These are phyloP conservation scores for Ogataea kodamae DNA, from an alignment of 805 yeast genomes.

Conservation along the genomic window DNA sequence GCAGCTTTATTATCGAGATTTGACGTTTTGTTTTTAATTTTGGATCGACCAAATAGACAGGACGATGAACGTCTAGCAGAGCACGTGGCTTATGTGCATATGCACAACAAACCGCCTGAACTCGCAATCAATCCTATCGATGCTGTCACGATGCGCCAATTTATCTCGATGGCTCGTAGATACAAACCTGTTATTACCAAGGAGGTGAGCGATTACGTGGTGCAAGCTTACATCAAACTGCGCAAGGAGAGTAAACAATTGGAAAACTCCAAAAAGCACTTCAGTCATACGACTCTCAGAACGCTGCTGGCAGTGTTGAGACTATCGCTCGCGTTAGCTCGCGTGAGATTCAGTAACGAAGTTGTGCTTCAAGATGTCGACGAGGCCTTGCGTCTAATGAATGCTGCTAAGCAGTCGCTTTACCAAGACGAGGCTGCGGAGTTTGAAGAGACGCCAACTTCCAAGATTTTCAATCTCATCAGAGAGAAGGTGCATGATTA, in stretches of 20 bases:
- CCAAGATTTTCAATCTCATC: conserved; percentile 71
- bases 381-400: conserved; percentile 84
- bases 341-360: conserved; percentile 71
- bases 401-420: conserved; percentile 84
- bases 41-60: conserved; percentile 80
- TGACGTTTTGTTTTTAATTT: conserved; percentile 80
- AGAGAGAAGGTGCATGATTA: conserved; percentile 38
- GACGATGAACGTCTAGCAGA: conserved; percentile 81
- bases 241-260: conserved; percentile 85
- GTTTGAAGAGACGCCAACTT: conserved; percentile 61
- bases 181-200: conserved; percentile 81
- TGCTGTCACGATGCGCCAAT: conserved; percentile 78
- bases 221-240: conserved; percentile 81
- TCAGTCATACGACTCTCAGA: conserved; percentile 93
- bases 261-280: conserved; percentile 71
- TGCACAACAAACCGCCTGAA: conserved; percentile 84
- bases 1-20: conserved; percentile 95
- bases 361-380: conserved; percentile 85
- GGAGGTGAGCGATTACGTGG: conserved; percentile 83
- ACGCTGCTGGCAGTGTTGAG: conserved; percentile 87
- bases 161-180: conserved; percentile 78
- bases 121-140: conserved; percentile 73
- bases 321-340: conserved; percentile 90
- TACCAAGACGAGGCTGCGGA: conserved; percentile 48
- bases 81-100: conserved; percentile 95